Conservation (phyloP, 305 asterid species). For the Fraxinus xanthoxyloides region DNA sequence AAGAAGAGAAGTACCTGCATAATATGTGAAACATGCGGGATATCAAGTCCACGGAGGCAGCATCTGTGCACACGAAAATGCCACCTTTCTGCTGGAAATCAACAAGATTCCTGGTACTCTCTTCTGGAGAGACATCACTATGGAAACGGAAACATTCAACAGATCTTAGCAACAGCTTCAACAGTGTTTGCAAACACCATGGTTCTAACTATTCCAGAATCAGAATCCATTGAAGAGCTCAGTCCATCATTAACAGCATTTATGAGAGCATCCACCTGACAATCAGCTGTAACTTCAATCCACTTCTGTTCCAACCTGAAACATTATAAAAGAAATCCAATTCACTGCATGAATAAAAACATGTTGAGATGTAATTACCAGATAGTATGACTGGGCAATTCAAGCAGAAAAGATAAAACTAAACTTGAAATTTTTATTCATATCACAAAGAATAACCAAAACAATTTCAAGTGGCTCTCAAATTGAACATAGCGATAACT, state of each 20-base stretch:
- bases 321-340: not conserved
- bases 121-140: slow-evolving; percentile 69
- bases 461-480: not conserved
- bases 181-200: slow-evolving; percentile 96
- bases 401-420: not conserved
- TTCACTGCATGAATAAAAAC: not conserved
- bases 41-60: slow-evolving; percentile 98
- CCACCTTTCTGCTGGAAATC: slow-evolving; percentile 84
- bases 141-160: slow-evolving; percentile 70
- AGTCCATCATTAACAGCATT: slow-evolving; percentile 55
- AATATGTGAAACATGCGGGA: slow-evolving; percentile 81
- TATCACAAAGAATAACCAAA: not conserved
- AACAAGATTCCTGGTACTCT: slow-evolving; percentile 58
- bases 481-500: not conserved
- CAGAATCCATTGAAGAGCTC: slow-evolving; percentile 29
- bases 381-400: no score
- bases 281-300: slow-evolving; percentile 68
- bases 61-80: slow-evolving; percentile 89
- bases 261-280: slow-evolving; percentile 76
- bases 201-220: slow-evolving; percentile 47
- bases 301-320: slow-evolving; percentile 87
- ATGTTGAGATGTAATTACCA: not conserved
- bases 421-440: not conserved
- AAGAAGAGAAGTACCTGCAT: slow-evolving; percentile 60
- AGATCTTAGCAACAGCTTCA: slow-evolving; percentile 69